phyloP scores from a whole-genome alignment of 2,329 filamentous ascomycete species.

The Remersonia thermophila region DNA sequence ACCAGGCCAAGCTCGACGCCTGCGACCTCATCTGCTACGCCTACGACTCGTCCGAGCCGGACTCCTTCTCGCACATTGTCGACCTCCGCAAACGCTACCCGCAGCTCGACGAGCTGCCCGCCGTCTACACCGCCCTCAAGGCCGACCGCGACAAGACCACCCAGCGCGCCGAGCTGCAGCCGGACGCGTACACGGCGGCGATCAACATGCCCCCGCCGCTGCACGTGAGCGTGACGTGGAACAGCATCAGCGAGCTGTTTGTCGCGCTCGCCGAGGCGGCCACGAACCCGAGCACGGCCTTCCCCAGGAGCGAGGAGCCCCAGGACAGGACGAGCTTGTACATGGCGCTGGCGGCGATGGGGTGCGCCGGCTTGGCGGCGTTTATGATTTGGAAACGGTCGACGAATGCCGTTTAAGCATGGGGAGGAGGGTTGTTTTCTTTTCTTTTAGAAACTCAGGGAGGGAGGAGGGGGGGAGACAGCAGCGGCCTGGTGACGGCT shows the following conservation, averaged over 20 bases:
- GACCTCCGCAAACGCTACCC: slow-evolving; percentile 66
- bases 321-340: slow-evolving; percentile 77
- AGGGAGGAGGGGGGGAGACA: too few species aligned
- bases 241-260: slow-evolving; percentile 86
- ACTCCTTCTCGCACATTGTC: slow-evolving; percentile 88
- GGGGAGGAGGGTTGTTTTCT: neutral
- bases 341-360: slow-evolving; percentile 65
- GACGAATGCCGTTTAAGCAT: slow-evolving; percentile 21
- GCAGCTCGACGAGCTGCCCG: slow-evolving; percentile 76
- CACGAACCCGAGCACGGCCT: slow-evolving; percentile 76
- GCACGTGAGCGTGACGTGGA: slow-evolving; percentile 92
- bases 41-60: slow-evolving; percentile 93
- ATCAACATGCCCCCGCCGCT: slow-evolving; percentile 83
- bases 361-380: slow-evolving; percentile 50
- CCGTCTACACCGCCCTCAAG: slow-evolving; percentile 86
- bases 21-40: slow-evolving; percentile 92
- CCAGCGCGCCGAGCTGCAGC: slow-evolving; percentile 82
- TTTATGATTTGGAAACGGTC: slow-evolving; percentile 53
- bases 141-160: slow-evolving; percentile 93
- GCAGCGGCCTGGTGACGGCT: too few species aligned
- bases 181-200: slow-evolving; percentile 76
- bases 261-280: slow-evolving; percentile 84
- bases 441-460: too few species aligned
- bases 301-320: slow-evolving; percentile 82
- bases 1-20: slow-evolving; percentile 75